These are phyloP conservation scores for Ensete ventricosum DNA, from an alignment of 176 grass and related monocot species.

Conservation along the genomic window DNA sequence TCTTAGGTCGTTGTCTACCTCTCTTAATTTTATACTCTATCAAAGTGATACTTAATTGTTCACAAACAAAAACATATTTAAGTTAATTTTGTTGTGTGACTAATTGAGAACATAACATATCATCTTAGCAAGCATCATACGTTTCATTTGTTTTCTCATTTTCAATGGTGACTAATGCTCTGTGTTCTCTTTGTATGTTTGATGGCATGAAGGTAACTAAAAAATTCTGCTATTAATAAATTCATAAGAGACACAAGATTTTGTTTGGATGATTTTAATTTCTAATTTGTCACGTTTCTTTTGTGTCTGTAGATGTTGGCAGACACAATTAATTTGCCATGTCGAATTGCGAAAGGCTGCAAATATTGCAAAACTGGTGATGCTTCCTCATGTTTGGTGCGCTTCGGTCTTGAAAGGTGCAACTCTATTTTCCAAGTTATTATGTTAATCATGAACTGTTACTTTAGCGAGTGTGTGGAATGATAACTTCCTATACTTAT, in stretches of 20 bases:
- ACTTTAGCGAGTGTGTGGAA: background rate
- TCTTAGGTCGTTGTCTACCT: too few species aligned
- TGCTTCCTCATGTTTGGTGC: slow-evolving; percentile 66
- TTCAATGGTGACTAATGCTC: background rate
- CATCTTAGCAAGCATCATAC: background rate
- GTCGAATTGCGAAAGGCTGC: slow-evolving; percentile 72
- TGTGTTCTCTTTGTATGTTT: background rate
- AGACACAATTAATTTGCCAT: slow-evolving; percentile 57
- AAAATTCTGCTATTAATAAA: too few species aligned
- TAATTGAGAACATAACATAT: background rate
- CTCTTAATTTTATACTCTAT: too few species aligned
- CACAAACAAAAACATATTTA: background rate
- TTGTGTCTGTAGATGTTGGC: slow-evolving; percentile 35
- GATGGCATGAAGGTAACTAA: background rate
- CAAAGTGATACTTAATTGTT: too few species aligned
- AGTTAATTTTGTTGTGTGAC: background rate
- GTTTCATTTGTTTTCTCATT: background rate
- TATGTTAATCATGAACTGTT: background rate
- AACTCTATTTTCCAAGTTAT: background rate
- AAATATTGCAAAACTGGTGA: slow-evolving; percentile 47
- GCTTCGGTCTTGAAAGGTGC: slow-evolving; percentile 54
- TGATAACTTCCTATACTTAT: background rate
- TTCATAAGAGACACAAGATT: background rate
- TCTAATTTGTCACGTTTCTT: slow-evolving; percentile 7
- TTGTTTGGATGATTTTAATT: background rate